Percentiles rank a stretch among this genome's conserved stretches.
These are phyloP conservation scores for Diaporthe batatas DNA, from an alignment of 2,329 filamentous ascomycete species.

Conservation along the genomic window DNA sequence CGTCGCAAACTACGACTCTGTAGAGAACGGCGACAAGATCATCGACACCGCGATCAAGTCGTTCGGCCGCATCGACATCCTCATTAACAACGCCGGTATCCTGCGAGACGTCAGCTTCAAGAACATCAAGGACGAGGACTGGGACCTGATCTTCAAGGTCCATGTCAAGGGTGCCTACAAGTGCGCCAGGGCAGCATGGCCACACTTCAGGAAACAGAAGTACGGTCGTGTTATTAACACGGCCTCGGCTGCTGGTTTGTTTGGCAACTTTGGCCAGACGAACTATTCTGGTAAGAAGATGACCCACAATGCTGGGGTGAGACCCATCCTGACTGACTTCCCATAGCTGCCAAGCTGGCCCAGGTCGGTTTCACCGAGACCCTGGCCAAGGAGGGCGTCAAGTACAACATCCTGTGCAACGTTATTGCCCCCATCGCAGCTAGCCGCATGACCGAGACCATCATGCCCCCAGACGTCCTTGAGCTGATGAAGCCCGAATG, in stretches of 20 bases:
- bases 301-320: not conserved
- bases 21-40: slow-evolving; percentile 93
- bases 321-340: slow-evolving; percentile 22
- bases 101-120: slow-evolving; percentile 96
- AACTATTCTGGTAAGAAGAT: slow-evolving; percentile 82
- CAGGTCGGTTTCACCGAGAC: slow-evolving; percentile 98
- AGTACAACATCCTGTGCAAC: slow-evolving; percentile 98
- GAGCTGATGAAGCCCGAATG: slow-evolving; percentile 90
- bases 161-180: slow-evolving; percentile 96
- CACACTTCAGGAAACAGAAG: slow-evolving; percentile 98
- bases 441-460: slow-evolving; percentile 93
- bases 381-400: slow-evolving; percentile 94
- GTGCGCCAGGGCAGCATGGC: slow-evolving; percentile 94
- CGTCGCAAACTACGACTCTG: slow-evolving; percentile 96
- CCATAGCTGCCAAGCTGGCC: slow-evolving; percentile 86
- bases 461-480: slow-evolving; percentile 95
- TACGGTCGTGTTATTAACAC: slow-evolving; percentile 98
- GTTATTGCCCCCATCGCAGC: slow-evolving; percentile 96
- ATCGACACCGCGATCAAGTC: slow-evolving; percentile 87
- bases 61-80: slow-evolving; percentile 90
- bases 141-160: slow-evolving; percentile 94
- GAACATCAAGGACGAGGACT: slow-evolving; percentile 97
- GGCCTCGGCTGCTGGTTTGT: slow-evolving; percentile 93
- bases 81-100: slow-evolving; percentile 98
- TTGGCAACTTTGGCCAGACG: slow-evolving; percentile 94